Conservation (phyloP, 1,139 yeast genomes). For the Yamadazyma spencermartinsiae region DNA sequence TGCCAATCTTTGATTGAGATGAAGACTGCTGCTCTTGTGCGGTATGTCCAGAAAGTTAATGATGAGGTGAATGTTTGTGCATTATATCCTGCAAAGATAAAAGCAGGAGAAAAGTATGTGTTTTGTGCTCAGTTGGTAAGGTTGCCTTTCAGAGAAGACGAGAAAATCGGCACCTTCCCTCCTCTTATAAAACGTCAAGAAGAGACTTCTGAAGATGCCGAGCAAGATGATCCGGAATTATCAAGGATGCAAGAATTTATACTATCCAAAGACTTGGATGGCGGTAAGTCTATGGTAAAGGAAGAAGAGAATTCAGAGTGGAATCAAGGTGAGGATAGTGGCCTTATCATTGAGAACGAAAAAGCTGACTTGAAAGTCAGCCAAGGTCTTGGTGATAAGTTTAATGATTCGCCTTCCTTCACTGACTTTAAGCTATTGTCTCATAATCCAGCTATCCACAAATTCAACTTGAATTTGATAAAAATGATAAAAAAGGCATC, state of each 20-base stretch:
- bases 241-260: slow-evolving; percentile 30
- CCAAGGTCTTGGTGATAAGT: slow-evolving; percentile 10
- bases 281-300: neutral
- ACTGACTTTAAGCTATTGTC: slow-evolving; percentile 22
- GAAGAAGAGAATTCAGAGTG: neutral
- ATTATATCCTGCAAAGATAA: slow-evolving; percentile 48
- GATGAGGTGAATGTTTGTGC: slow-evolving; percentile 58
- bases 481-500: slow-evolving; percentile 29
- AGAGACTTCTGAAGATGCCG: slow-evolving; percentile 7
- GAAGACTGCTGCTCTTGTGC: slow-evolving; percentile 55
- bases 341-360: slow-evolving; percentile 14
- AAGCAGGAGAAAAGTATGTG: slow-evolving; percentile 17
- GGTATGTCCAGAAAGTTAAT: slow-evolving; percentile 55
- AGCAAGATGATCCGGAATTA: slow-evolving; percentile 10
- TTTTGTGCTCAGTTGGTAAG: slow-evolving; percentile 41
- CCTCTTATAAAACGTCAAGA: slow-evolving; percentile 44
- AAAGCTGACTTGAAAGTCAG: slow-evolving; percentile 13
- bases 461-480: slow-evolving; percentile 27
- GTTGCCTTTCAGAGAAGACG: slow-evolving; percentile 82
- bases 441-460: slow-evolving; percentile 32
- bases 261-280: slow-evolving; percentile 24
- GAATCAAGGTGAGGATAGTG: neutral
- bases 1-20: slow-evolving; percentile 53
- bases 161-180: slow-evolving; percentile 62
- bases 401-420: neutral